Base-by-base conservation (phyloP, 352 stramenopile species). In the Hyaloperonospora brassicae region DNA sequence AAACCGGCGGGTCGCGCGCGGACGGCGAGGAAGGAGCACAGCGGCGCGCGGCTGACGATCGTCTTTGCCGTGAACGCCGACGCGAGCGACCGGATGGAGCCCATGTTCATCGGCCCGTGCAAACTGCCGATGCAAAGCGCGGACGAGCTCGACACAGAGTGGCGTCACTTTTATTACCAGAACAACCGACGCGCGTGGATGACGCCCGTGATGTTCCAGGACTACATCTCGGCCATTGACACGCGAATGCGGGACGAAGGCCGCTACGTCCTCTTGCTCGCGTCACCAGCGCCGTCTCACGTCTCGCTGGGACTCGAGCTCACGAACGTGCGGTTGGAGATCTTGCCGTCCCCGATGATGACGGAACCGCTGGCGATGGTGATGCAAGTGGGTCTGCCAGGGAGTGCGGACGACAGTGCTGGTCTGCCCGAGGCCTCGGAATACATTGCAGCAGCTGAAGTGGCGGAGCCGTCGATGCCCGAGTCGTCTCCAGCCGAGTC, bases 161-260 rank as follows among this genome's bases (percentile, higher is more conserved):
- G 57, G 35, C 50, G 53, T 27, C 47, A 62, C 25, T 72, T 77
- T 51, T 67, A 81, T 57, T 84, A 82, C 52, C 67, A 71, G 46
- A 67, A 79, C 51, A 84, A 84, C 61, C 61, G 54, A 34, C 57
- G 63, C 22, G 70, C 68, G 53, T 82, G 73, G 71, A 73, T 84
- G 61, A 84, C 73, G 14, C 69, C 70, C 27, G 70, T 82, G 35
- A 66, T 82, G 52, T 84, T 84, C 59, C 71, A 81, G 57, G 68
- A 82, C 50, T 84, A 68, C 56, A 50, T 84, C 21, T 64, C 62
- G 5, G 55, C 70, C 21, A 45, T 84, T 1, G 73, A 84, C 58
- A 75, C 71, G 25, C 55, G 61, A 7, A 73, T 84, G 69, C 61
- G 68, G 10, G 70, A 82, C 47, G 57, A 69, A 36, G 59, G 70